Evolutionary conservation across 345 rosid species (phyloP).

Genomic region (Arabis alpina): DNA sequence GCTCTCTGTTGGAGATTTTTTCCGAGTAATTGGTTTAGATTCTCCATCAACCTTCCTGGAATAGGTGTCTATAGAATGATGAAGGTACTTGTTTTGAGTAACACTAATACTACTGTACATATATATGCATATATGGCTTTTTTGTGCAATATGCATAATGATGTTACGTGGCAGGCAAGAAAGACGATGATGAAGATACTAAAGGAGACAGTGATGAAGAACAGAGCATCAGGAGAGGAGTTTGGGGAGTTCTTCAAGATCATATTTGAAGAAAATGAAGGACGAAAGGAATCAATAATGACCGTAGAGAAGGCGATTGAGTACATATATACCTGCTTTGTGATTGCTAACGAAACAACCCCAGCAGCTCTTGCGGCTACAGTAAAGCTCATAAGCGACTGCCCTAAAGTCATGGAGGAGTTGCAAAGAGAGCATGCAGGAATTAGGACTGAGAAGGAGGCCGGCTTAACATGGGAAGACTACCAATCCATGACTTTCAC

Average conservation of each 20-base stretch:
- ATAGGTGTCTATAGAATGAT: conserved; percentile 1
- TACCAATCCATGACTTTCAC: conserved; percentile 40
- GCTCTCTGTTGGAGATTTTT: conserved; percentile 30
- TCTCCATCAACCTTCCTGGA: conserved; percentile 11
- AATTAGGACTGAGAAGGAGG: neutral
- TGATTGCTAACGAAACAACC: conserved; percentile 28
- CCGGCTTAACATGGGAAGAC: conserved; percentile 31
- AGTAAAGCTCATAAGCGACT: conserved; percentile 14
- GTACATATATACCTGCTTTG: conserved; percentile 14
- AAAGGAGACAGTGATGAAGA: neutral
- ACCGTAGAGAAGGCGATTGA: conserved; percentile 1
- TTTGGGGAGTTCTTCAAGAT: conserved; percentile 21
- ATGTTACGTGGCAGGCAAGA: conserved; percentile 9
- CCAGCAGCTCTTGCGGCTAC: conserved; percentile 22
- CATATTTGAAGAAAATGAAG: conserved; percentile 18
- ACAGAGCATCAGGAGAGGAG: conserved; percentile 22
- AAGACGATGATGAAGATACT: conserved; percentile 25
- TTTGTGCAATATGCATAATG: too few relatives aligned
- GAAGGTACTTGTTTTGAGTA: neutral
- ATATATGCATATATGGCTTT: too few relatives aligned
- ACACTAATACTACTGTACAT: too few relatives aligned
- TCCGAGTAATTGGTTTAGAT: conserved; percentile 26
- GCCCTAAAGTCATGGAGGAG: conserved; percentile 23
- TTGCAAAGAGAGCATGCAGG: conserved; percentile 29
- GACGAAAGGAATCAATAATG: neutral